A percentile compares a stretch with the other conserved stretches of the same genome.
Conservation (phyloP, 2,329 filamentous ascomycete genomes). For the Monosporascus sp. region DNA sequence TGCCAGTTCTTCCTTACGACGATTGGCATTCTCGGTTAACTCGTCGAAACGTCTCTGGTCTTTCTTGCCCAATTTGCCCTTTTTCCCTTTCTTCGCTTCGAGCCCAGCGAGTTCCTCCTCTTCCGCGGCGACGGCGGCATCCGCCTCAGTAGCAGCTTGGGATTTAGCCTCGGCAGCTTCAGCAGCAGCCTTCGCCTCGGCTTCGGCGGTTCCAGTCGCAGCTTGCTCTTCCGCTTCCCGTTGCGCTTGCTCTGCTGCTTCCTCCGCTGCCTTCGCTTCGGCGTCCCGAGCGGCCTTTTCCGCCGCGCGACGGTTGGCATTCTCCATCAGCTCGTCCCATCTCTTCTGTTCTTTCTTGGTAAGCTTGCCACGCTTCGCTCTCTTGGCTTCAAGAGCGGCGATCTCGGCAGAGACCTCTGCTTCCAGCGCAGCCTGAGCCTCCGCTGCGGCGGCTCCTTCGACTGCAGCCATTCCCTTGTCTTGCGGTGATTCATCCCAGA, state of each 20-base stretch:
- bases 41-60: slow-evolving; percentile 23
- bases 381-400: slow-evolving; percentile 24
- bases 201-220: slow-evolving; percentile 6
- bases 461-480: slow-evolving; percentile 35
- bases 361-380: slow-evolving; percentile 23
- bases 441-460: slow-evolving; percentile 12
- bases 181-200: slow-evolving; percentile 25
- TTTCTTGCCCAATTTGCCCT: slow-evolving; percentile 33
- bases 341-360: slow-evolving; percentile 24
- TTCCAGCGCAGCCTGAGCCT: slow-evolving; percentile 15
- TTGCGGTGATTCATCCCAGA: slow-evolving; percentile 33
- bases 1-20: slow-evolving; percentile 28
- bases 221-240: not conserved
- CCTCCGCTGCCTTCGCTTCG: slow-evolving; percentile 28
- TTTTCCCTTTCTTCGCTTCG: slow-evolving; percentile 26
- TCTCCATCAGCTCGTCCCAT: slow-evolving; percentile 31
- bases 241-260: slow-evolving; percentile 13
- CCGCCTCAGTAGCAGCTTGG: slow-evolving; percentile 9
- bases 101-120: slow-evolving; percentile 4
- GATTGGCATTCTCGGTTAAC: slow-evolving; percentile 23
- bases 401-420: slow-evolving; percentile 33
- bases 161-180: slow-evolving; percentile 11
- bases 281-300: slow-evolving; percentile 33
- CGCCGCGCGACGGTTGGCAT: slow-evolving; percentile 24
- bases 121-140: slow-evolving; percentile 6